Base-by-base conservation (phyloP, 345 rosid species). In the Linum tenue region DNA sequence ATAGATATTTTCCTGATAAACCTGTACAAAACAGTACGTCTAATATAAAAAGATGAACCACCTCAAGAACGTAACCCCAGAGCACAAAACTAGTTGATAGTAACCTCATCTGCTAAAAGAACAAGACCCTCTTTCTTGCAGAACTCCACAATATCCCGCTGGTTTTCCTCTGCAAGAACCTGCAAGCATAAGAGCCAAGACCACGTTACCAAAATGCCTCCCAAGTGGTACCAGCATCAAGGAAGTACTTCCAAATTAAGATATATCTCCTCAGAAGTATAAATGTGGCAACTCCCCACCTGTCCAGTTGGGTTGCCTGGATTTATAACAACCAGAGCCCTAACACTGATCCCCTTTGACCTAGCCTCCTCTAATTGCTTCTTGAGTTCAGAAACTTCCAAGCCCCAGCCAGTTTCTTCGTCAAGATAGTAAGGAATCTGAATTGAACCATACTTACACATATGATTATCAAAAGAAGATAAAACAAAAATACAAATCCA, bases 241-340 rank as follows among this genome's bases (percentile, higher is more conserved):
- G 42, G 3, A 35, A 43, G 56, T 22, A 39, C 1, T 36, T 63
- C 57, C 72, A 38, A 11, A 41, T 9, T 31, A 7, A 2, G 37
- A 31, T 40, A 74, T 40, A 2, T 43, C 10, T 43, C n/a, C 22
- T 58, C 37, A 22, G 61, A 58, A 58, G 50, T 37, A 5, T 35
- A 64, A 66, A 64, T 57, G 55, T 66, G 56, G 55, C 56, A 11
- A 56, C 8, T 16, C 31, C 55, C 70, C 72, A 90, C 97, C 91
- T 94, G 96, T 39, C 96, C 96, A 0, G 97, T 88, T 16, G 97
- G 97, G 65, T 94, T 94, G 60, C 96, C 97, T 43, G 96, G 97
- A 82, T 94, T 90, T 61, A 90, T 94, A 48, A 90, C 96, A 59
- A 79, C 96, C 81, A 90, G 65, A 61, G 97, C 97, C 84, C 97